Evolutionary conservation across 176 grass and related monocot genomes (phyloP).

Genomic region (Chloris gayana): DNA sequence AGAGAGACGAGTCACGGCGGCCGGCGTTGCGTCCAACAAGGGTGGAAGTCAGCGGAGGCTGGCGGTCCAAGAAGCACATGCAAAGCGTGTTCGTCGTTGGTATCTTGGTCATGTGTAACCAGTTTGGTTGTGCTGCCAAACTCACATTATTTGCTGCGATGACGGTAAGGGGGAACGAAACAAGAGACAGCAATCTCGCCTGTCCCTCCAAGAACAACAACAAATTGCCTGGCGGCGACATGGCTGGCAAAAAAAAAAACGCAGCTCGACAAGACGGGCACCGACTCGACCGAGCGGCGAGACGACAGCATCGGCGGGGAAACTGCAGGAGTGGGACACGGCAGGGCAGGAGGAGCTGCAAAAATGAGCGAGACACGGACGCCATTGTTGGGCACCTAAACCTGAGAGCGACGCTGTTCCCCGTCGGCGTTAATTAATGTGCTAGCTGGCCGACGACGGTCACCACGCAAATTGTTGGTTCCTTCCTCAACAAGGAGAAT

Average conservation of each 20-base stretch:
- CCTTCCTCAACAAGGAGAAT: neutral
- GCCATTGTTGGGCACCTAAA: constrained; percentile 1
- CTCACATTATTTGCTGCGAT: too few species aligned
- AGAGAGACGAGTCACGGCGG: neutral
- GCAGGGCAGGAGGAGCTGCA: too few species aligned
- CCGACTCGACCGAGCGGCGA: neutral
- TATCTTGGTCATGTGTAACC: too few species aligned
- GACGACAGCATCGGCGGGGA: neutral
- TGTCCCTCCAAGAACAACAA: neutral
- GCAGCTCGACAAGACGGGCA: too few species aligned
- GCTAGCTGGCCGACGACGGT: neutral
- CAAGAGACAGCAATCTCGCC: neutral
- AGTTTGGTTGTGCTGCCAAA: too few species aligned
- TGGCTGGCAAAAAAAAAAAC: too few species aligned
- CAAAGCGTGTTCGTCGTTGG: neutral
- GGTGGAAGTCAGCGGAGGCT: neutral
- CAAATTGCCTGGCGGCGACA: too few species aligned
- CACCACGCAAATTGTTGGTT: neutral
- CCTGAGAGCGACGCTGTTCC: constrained; percentile 7
- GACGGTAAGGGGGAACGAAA: too few species aligned
- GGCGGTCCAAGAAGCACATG: neutral
- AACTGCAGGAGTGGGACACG: neutral
- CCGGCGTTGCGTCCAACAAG: too few species aligned
- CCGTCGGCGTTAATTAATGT: neutral
- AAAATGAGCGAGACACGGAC: neutral